Base-by-base conservation (phyloP, 1,139 yeast genomes). In the Nakaseomyces glabratus region DNA sequence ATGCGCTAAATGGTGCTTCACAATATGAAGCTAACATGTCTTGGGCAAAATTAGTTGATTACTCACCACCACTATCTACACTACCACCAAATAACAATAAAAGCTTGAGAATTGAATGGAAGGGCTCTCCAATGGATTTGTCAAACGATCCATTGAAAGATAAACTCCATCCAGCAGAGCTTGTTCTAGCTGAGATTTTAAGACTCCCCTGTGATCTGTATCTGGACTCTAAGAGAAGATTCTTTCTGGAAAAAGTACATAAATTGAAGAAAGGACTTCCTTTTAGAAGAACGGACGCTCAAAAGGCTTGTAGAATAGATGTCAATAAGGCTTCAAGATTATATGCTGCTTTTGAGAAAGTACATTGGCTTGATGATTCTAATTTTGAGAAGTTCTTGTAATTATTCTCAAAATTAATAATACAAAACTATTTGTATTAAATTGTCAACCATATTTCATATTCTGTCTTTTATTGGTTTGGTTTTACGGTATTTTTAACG, bases 271-370 rank as follows among this genome's bases (percentile, higher is more conserved):
- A 68, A 40, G 82, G 82, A 20, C 69, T 81, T 57, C 93, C 90
- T 29, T 90, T 90, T 62, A 78, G 97, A 64, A 76, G 97, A 63
- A 90, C 98, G 0, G 98, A 90, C 60, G 93, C 96, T 9, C 98
- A 90, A 62, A 88, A 90, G 67, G 95, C 96, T 8, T 90, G 97
- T 58, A 75, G 95, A 47, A 88, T 90, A 44, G 98, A 90, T 62
- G 98, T 90, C 36, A 90, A 90, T 61, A 90, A 90, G 61, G 97
- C 97, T 2, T 80, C 93, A 36, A 70, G 97, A 49, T 65, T 90
- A 39, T 90, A 76, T 66, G 93, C 94, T 21, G 93, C 97, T 20
- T 90, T 77, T 58, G 97, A 90, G 61, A 81, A 79, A 59, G 95
- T 84, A 31, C 96, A 96, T 33, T 90, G 97, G 97, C 73, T 90